phyloP scores from a whole-genome alignment of 306 rosid genomes.

The Cicer bijugum region DNA sequence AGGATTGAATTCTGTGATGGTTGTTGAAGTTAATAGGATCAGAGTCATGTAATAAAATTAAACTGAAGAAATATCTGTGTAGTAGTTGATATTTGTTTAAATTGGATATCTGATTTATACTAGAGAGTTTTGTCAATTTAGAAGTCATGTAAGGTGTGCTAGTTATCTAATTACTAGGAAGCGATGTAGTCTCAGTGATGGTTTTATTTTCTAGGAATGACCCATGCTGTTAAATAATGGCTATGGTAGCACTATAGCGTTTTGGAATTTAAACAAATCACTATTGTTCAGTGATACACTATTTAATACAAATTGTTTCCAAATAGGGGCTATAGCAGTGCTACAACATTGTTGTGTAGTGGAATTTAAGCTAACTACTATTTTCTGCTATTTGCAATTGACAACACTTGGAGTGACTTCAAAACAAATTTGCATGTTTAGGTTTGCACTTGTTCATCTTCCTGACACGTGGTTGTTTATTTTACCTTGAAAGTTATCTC shows the following conservation, averaged over 20 bases:
- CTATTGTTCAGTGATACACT: no score
- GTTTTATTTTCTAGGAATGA: background rate
- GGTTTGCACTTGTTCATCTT: background rate
- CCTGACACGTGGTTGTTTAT: background rate
- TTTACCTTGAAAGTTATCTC: background rate
- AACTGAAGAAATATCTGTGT: background rate
- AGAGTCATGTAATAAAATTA: constrained; percentile 21
- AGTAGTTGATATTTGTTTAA: background rate
- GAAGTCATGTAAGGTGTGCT: constrained; percentile 11
- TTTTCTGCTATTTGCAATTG: no score
- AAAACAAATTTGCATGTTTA: constrained; percentile 18
- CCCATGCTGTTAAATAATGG: no score
- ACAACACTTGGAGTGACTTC: background rate
- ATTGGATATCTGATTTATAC: background rate
- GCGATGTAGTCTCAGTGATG: background rate
- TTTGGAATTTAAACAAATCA: no score
- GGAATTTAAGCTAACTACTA: no score
- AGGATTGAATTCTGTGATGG: constrained; percentile 10
- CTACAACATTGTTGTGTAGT: no score
- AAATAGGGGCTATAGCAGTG: no score
- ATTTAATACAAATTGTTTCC: no score
- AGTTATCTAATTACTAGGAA: background rate
- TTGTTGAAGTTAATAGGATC: constrained; percentile 13
- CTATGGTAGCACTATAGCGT: no score
- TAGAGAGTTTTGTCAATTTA: constrained; percentile 16